phyloP scores from a whole-genome alignment of 768 basidiomycete species.

The Mycena venus region DNA sequence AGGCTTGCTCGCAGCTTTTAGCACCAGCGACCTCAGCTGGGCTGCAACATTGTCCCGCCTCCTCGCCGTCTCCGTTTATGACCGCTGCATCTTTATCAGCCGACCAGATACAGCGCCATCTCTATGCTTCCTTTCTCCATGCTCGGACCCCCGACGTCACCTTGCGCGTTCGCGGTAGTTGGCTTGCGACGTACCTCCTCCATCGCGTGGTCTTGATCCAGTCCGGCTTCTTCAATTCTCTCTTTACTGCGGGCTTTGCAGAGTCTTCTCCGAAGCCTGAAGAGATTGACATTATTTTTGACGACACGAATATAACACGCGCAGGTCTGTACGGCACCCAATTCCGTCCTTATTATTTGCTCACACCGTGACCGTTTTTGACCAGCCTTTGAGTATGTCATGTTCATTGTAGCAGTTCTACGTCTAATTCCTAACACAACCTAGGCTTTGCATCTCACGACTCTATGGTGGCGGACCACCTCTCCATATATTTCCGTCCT shows the following conservation, averaged over 20 bases:
- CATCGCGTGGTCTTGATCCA: slow-evolving; percentile 93
- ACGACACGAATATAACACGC: slow-evolving; percentile 91
- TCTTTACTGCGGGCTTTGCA: slow-evolving; percentile 86
- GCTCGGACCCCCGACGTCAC: slow-evolving; percentile 80
- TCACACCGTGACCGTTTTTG: neutral
- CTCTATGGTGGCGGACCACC: slow-evolving; percentile 90
- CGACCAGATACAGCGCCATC: slow-evolving; percentile 22
- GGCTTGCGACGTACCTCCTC: slow-evolving; percentile 80
- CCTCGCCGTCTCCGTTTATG: slow-evolving; percentile 1
- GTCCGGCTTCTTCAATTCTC: slow-evolving; percentile 89
- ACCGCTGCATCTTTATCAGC: too few species aligned
- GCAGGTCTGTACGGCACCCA: slow-evolving; percentile 66
- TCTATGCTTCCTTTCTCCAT: slow-evolving; percentile 47
- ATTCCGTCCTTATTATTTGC: slow-evolving; percentile 28
- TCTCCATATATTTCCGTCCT: slow-evolving; percentile 72
- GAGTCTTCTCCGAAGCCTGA: slow-evolving; percentile 68
- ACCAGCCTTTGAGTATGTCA: slow-evolving; percentile 86
- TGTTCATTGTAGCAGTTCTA: neutral
- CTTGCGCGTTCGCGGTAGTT: slow-evolving; percentile 73
- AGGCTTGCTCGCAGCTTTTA: neutral
- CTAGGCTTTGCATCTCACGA: slow-evolving; percentile 86
- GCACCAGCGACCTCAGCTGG: neutral
- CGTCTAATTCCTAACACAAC: slow-evolving; percentile 16
- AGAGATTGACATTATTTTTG: slow-evolving; percentile 79
- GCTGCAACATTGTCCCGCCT: neutral